Percentiles rank a stretch among this genome's conserved stretches.
These are phyloP conservation scores for Ophiobolus disseminans DNA, from an alignment of 2,329 filamentous ascomycete genomes.

Conservation along the genomic window DNA sequence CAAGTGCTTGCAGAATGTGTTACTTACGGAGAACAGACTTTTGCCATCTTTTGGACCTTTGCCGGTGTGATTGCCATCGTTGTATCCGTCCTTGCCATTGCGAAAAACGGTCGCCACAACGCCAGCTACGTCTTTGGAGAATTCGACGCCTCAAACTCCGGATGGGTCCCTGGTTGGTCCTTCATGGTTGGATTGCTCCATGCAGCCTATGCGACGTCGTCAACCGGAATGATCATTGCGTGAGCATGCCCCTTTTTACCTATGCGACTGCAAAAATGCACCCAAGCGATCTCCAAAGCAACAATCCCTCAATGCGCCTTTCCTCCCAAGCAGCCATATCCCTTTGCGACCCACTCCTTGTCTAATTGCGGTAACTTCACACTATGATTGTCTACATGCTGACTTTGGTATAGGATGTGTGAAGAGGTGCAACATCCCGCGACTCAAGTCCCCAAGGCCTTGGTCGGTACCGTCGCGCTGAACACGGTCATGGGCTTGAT, in stretches of 20 bases:
- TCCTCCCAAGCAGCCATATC: conserved; percentile 15
- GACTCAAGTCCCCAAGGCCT: conserved; percentile 74
- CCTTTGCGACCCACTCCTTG: conserved; percentile 26
- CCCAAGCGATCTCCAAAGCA: conserved; percentile 30
- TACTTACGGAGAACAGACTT: conserved; percentile 60
- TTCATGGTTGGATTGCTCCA: conserved; percentile 76
- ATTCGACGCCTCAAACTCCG: conserved; percentile 69
- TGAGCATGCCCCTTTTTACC: conserved; percentile 55
- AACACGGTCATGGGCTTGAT: conserved; percentile 72
- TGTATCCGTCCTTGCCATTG: conserved; percentile 68
- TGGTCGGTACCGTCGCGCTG: conserved; percentile 71
- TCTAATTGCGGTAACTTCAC: conserved; percentile 23
- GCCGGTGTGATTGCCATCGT: conserved; percentile 71
- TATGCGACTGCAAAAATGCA: conserved; percentile 35
- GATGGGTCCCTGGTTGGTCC: conserved; percentile 75
- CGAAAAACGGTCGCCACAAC: conserved; percentile 70
- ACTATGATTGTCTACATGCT: conserved; percentile 27
- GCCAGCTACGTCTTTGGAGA: conserved; percentile 71
- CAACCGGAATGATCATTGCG: conserved; percentile 82
- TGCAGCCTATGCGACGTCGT: conserved; percentile 76
- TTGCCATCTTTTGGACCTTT: conserved; percentile 78
- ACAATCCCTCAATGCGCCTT: conserved; percentile 24
- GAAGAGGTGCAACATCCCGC: conserved; percentile 73
- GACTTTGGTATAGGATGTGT: conserved; percentile 65
- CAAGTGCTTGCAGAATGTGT: conserved; percentile 19